A percentile compares a stretch with the other conserved stretches of the same genome.
Conservation (phyloP, 2,329 filamentous ascomycete species). For the Knufia fluminis region DNA sequence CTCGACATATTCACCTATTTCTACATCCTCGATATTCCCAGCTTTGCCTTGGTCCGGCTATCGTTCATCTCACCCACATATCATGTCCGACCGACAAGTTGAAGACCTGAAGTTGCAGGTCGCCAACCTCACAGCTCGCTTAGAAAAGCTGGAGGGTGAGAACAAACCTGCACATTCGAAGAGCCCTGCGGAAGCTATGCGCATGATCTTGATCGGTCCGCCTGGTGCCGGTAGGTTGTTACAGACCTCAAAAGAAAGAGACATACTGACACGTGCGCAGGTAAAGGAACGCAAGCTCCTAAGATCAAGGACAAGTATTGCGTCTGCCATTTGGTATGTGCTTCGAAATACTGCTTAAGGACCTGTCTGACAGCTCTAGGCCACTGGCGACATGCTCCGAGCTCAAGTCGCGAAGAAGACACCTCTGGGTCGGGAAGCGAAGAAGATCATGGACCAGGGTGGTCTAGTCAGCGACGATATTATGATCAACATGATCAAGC, state of each 20-base stretch:
- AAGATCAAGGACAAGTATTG: slow-evolving; percentile 97
- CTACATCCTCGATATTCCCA: neutral
- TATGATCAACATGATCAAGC: slow-evolving; percentile 99
- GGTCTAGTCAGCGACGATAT: slow-evolving; percentile 98
- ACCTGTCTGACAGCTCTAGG: slow-evolving; percentile 44
- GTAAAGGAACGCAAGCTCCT: slow-evolving; percentile 97
- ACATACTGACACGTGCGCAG: slow-evolving; percentile 40
- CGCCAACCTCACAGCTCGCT: slow-evolving; percentile 71
- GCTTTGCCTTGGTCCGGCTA: slow-evolving; percentile 23
- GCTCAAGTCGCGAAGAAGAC: slow-evolving; percentile 98
- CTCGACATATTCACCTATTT: neutral
- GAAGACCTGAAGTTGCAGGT: slow-evolving; percentile 78
- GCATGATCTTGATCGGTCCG: slow-evolving; percentile 96
- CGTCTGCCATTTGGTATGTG: slow-evolving; percentile 85
- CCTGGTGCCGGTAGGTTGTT: slow-evolving; percentile 76
- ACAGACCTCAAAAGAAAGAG: slow-evolving; percentile 10
- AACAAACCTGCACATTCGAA: slow-evolving; percentile 42
- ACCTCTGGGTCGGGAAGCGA: slow-evolving; percentile 82
- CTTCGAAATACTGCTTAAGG: neutral
- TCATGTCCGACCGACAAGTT: slow-evolving; percentile 78
- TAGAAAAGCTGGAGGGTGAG: slow-evolving; percentile 73
- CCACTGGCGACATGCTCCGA: slow-evolving; percentile 97
- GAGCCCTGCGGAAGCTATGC: slow-evolving; percentile 56
- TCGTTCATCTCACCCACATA: slow-evolving; percentile 28
- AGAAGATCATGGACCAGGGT: slow-evolving; percentile 99